Evolutionary conservation across 305 asterid species (phyloP).

Genomic region (Fraxinus floribunda): DNA sequence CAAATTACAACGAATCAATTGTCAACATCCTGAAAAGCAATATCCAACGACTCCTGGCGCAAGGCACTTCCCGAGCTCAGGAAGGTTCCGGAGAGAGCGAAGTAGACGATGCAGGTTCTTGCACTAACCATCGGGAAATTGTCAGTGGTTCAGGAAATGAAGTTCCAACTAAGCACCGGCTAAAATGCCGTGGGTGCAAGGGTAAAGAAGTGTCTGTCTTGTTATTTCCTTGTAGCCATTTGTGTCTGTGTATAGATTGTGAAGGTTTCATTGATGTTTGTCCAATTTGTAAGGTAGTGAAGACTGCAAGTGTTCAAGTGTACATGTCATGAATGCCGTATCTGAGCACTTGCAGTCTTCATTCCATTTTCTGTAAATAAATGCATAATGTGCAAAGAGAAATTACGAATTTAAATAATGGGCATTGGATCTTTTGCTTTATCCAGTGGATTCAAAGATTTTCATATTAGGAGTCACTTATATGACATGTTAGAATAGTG

Average conservation of each 20-base stretch:
- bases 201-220: conserved; percentile 40
- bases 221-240: conserved; percentile 69
- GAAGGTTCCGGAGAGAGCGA: conserved; percentile 78
- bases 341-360: conserved; percentile 41
- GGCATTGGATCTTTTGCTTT: conserved; percentile 10
- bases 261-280: conserved; percentile 52
- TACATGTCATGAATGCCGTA: conserved; percentile 41
- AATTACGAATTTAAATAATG: conserved; percentile 12
- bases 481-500: not conserved
- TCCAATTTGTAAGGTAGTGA: conserved; percentile 70
- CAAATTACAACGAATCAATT: conserved; percentile 71
- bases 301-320: conserved; percentile 65
- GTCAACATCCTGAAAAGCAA: conserved; percentile 53
- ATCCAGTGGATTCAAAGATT: not conserved
- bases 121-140: conserved; percentile 33
- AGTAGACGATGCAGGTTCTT: conserved; percentile 60
- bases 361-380: not conserved
- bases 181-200: conserved; percentile 52
- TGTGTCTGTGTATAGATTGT: conserved; percentile 62
- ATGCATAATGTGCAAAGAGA: conserved; percentile 12
- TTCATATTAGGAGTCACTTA: not conserved
- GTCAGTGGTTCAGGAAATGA: conserved; percentile 22
- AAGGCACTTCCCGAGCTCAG: conserved; percentile 39
- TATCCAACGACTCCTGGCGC: conserved; percentile 61
- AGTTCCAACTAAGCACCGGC: conserved; percentile 3